Evolutionary conservation across 1,284 basidiomycete species (phyloP).

Genomic region (Neonothopanus nambi): DNA sequence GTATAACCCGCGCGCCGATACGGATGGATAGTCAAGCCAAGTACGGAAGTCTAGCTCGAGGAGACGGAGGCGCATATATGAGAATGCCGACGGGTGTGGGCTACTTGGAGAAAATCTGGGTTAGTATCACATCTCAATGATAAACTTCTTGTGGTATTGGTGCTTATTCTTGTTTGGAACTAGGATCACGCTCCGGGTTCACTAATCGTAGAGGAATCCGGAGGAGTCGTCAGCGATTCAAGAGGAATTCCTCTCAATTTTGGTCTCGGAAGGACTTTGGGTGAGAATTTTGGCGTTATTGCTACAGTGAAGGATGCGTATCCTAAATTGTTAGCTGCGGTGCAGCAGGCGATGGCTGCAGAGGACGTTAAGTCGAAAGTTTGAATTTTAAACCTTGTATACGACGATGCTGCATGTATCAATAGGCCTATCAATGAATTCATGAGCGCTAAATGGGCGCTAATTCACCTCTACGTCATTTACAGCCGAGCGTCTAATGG

Average conservation of each 20-base stretch:
- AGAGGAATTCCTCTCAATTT: slow-evolving; percentile 83
- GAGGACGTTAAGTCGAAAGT: slow-evolving; percentile 17
- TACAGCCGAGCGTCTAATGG: too few species aligned
- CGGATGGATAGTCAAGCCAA: slow-evolving; percentile 99
- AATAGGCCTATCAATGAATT: too few species aligned
- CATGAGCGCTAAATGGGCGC: too few species aligned
- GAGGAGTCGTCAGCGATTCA: slow-evolving; percentile 85
- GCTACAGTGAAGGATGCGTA: slow-evolving; percentile 75
- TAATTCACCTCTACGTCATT: too few species aligned
- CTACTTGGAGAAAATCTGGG: too few species aligned
- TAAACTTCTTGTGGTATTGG: slow-evolving; percentile 3
- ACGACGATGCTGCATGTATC: too few species aligned
- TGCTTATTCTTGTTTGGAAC: too few species aligned
- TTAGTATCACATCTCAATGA: slow-evolving; percentile 23
- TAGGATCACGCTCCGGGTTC: slow-evolving; percentile 91
- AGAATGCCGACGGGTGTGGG: too few species aligned
- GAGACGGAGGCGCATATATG: slow-evolving; percentile 57
- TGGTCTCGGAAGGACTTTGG: slow-evolving; percentile 83
- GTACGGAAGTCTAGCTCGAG: slow-evolving; percentile 85
- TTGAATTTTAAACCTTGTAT: too few species aligned
- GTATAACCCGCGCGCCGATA: slow-evolving; percentile 67
- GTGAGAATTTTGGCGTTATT: slow-evolving; percentile 87
- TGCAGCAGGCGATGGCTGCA: slow-evolving; percentile 60
- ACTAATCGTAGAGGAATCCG: slow-evolving; percentile 87
- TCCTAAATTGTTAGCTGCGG: slow-evolving; percentile 69